These are phyloP conservation scores for Pleurotus platypus DNA, from an alignment of 768 basidiomycete species.

Conservation along the genomic window DNA sequence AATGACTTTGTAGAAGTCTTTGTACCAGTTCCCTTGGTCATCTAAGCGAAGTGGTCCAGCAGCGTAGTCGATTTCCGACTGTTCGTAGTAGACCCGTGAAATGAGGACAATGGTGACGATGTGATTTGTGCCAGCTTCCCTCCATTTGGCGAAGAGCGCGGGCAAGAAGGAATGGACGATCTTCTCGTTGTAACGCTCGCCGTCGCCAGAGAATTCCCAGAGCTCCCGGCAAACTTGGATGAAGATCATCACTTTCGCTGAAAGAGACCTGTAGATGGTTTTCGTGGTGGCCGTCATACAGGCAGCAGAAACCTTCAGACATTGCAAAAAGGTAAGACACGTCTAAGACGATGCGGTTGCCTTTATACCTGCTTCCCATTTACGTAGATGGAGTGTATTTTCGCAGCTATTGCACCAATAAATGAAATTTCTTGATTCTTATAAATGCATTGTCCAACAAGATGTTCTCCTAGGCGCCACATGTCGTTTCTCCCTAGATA, in stretches of 20 bases:
- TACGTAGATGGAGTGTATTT: slow-evolving; percentile 76
- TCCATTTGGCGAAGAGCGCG: slow-evolving; percentile 82
- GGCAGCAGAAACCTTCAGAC: slow-evolving; percentile 72
- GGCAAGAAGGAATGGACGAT: slow-evolving; percentile 97
- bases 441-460: slow-evolving; percentile 80
- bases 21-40: slow-evolving; percentile 79
- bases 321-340: not conserved
- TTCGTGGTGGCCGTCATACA: slow-evolving; percentile 82
- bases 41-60: slow-evolving; percentile 77
- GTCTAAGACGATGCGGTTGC: slow-evolving; percentile 2
- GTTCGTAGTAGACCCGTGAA: slow-evolving; percentile 87
- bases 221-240: slow-evolving; percentile 95
- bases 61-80: slow-evolving; percentile 74
- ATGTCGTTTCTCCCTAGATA: slow-evolving; percentile 95
- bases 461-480: slow-evolving; percentile 87
- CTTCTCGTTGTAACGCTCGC: slow-evolving; percentile 94
- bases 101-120: slow-evolving; percentile 93
- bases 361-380: slow-evolving; percentile 56
- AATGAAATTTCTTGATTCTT: slow-evolving; percentile 83
- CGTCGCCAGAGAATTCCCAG: slow-evolving; percentile 96
- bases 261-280: slow-evolving; percentile 83
- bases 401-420: slow-evolving; percentile 78
- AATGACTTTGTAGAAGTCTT: slow-evolving; percentile 95
- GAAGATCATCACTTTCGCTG: slow-evolving; percentile 89
- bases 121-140: slow-evolving; percentile 82